These are phyloP conservation scores for Fusarium setosum DNA, from an alignment of 2,329 filamentous ascomycete species.

Conservation along the genomic window DNA sequence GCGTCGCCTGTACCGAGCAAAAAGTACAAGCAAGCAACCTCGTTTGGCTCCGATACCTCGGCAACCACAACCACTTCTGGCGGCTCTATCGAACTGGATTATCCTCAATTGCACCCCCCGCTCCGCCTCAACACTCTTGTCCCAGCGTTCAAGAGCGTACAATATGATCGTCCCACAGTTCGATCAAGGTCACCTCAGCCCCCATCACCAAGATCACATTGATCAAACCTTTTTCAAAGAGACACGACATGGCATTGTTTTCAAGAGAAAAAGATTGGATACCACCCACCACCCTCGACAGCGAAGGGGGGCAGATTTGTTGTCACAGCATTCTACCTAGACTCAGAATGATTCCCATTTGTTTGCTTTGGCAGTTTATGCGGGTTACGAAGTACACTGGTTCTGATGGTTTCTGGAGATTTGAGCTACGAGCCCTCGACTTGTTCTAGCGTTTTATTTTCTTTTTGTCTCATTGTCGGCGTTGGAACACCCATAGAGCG, in stretches of 20 bases:
- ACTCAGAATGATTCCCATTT: constrained; percentile 24
- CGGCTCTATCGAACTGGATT: constrained; percentile 29
- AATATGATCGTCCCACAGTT: constrained; percentile 33
- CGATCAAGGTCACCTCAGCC: constrained; percentile 42
- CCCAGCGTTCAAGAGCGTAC: constrained; percentile 37
- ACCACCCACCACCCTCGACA: constrained; percentile 26
- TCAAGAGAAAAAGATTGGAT: constrained; percentile 23
- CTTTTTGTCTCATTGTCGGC: constrained; percentile 21
- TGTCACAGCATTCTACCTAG: constrained; percentile 24
- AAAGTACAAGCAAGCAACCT: constrained; percentile 41
- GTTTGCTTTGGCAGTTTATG: constrained; percentile 5
- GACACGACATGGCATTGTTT: constrained; percentile 16
- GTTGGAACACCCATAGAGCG: constrained; percentile 35
- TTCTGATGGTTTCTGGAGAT: not conserved
- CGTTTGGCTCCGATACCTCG: constrained; percentile 38
- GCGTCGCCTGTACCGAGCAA: constrained; percentile 39
- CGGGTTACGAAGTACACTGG: constrained; percentile 16
- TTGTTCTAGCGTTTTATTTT: constrained; percentile 3
- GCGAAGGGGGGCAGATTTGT: constrained; percentile 22
- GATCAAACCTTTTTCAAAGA: constrained; percentile 1
- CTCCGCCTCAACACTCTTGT: constrained; percentile 31
- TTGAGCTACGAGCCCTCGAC: not conserved
- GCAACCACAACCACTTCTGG: constrained; percentile 30
- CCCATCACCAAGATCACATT: constrained; percentile 40
- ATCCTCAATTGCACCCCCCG: constrained; percentile 18